Percentiles rank a stretch among this genome's conserved stretches.
These are phyloP conservation scores for Trypanosoma grayi DNA, from an alignment of 208 protist genomes.

Conservation along the genomic window DNA sequence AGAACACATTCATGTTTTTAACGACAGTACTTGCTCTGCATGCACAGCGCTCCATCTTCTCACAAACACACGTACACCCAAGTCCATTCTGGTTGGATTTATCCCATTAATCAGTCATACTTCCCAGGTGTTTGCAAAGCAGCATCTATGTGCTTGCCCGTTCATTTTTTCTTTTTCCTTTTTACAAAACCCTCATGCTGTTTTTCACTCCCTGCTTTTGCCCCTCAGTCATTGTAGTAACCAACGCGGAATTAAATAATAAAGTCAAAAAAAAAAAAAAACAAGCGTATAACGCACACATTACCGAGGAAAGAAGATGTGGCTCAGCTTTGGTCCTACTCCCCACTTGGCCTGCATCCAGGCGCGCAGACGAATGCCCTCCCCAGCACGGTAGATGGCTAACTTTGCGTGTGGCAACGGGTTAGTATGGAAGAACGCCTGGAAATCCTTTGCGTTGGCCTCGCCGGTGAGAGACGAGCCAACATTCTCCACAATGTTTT, in stretches of 20 bases:
- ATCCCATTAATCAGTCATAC: no score
- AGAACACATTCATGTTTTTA: slow-evolving; percentile 1
- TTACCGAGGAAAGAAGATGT: slow-evolving; percentile 22
- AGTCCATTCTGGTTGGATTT: no score
- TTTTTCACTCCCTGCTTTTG: no score
- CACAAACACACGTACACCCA: not conserved
- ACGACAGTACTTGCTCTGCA: no score
- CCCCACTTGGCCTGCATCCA: slow-evolving; percentile 69
- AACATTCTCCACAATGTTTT: slow-evolving; percentile 68
- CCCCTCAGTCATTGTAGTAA: no score
- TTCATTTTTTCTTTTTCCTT: no score
- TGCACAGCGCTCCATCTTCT: no score
- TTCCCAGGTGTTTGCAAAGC: no score
- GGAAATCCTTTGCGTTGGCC: slow-evolving; percentile 50
- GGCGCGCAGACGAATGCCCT: slow-evolving; percentile 57
- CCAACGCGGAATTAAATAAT: slow-evolving; percentile 1
- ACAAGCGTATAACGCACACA: not conserved
- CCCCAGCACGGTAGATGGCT: slow-evolving; percentile 60
- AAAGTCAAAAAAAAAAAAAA: slow-evolving; percentile 8
- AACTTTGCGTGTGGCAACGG: slow-evolving; percentile 75
- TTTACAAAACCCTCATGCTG: no score
- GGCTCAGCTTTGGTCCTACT: slow-evolving; percentile 13
- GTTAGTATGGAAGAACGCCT: slow-evolving; percentile 68
- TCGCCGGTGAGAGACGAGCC: slow-evolving; percentile 52
- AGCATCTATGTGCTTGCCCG: no score